These are phyloP conservation scores for Oenanthe sinensis DNA, from an alignment of 129 eudicot species.

Conservation along the genomic window DNA sequence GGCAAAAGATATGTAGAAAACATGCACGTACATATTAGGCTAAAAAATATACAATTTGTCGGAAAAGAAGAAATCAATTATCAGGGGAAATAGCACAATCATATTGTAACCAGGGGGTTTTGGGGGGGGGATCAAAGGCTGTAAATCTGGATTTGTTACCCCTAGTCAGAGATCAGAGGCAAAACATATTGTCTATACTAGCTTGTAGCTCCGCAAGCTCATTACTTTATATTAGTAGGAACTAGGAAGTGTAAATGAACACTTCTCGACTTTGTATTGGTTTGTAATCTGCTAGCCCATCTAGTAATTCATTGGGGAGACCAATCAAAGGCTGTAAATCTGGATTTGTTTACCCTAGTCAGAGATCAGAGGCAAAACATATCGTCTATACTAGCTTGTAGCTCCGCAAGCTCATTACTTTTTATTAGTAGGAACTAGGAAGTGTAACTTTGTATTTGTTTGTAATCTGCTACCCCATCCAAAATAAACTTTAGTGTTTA, in stretches of 20 bases:
- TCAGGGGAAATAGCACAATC: not conserved
- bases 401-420: not conserved
- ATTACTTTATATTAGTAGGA: not conserved
- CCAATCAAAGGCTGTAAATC: not conserved
- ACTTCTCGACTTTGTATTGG: not conserved
- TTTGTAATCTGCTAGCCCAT: not conserved
- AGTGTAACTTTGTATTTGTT: not conserved
- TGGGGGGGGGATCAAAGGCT: not conserved
- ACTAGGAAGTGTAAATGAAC: not conserved
- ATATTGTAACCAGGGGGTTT: not conserved
- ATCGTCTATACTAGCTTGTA: not conserved
- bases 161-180: not conserved
- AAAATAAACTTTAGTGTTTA: not conserved
- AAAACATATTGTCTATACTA: not conserved
- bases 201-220: not conserved
- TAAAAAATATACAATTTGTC: not conserved
- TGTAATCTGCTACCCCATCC: not conserved
- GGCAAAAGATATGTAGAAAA: not conserved
- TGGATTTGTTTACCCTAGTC: not conserved
- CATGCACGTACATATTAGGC: not conserved
- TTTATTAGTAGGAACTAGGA: not conserved
- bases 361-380: not conserved
- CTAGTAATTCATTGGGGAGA: not conserved
- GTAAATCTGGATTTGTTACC: not conserved
- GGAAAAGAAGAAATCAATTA: not conserved